Base-by-base conservation (phyloP, 805 yeast genomes). In the Candida nemodendra region DNA sequence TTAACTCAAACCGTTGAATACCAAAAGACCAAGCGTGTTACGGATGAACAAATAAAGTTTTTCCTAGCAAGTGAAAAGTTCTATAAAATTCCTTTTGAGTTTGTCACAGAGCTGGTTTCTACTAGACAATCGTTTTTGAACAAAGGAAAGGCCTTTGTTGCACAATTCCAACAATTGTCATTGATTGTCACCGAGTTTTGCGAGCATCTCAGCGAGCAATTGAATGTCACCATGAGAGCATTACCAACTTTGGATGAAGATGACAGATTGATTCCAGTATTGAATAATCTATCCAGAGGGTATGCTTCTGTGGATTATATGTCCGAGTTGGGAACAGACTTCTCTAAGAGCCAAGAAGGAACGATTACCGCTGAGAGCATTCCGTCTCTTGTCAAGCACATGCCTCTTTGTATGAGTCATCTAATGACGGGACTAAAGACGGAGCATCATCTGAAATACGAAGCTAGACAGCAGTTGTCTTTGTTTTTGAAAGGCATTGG, bases 401-500 rank as follows among this genome's bases (percentile, higher is more conserved):
- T 79, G 69, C 99, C 99, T 38, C 63, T 93, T 36, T 90, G 97
- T 66, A 57, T 56, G 51, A 50, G 38, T 18, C 39, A 41, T n/a
- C 30, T 49, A 28, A 84, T 84, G 57, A 68, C 70, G 28, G 72
- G 76, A 43, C 65, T 91, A 47, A 82, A 85, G 66, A 64, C 68
- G 15, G 82, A 76, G 34, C 81, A 82, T 35, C 98, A 91, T 65
- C 74, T 93, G 55, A 79, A 82, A 56, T 85, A 86, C 62, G 69
- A 69, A 13, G 96, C 89, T 2, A 81, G 99, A 60, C 89, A 81
- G 51, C 97, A 91, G 62, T 70, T 89, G 36, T 79, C 88, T 4
- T 64, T 87, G 14, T 93, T 93, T 61, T 67, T 93, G 39, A 90
- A 90, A 60, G 95, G 95, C 18, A 81, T 88, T 48, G 99, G 99